Conservation (phyloP, 352 stramenopile genomes). For the Phytophthora kernoviae region DNA sequence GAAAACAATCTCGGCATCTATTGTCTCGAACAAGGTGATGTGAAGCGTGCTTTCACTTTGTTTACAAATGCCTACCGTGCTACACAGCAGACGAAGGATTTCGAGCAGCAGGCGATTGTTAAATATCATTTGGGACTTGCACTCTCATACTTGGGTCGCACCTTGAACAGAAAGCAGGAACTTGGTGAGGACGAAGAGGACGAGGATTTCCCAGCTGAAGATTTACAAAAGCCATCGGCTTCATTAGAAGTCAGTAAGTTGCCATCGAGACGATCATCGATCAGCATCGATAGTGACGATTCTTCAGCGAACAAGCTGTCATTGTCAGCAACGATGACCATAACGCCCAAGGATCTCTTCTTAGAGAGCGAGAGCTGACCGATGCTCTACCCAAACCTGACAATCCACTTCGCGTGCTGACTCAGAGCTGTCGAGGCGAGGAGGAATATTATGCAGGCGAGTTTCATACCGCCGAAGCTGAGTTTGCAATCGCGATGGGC, state of each 20-base stretch:
- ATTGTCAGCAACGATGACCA: neutral
- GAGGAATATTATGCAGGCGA: conserved; percentile 46
- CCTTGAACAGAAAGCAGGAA: conserved; percentile 18
- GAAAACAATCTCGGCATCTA: conserved; percentile 50
- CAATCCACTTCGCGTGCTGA: conserved; percentile 23
- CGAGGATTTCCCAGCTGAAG: conserved; percentile 3
- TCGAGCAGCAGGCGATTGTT: conserved; percentile 37
- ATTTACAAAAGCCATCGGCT: neutral
- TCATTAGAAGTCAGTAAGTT: neutral
- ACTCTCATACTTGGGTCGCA: conserved; percentile 34
- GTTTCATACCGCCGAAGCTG: conserved; percentile 43
- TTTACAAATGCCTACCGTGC: conserved; percentile 45
- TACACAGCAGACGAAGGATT: conserved; percentile 28
- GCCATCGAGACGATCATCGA: neutral
- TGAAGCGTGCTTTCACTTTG: conserved; percentile 30
- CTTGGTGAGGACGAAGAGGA: conserved; percentile 27
- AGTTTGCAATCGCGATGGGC: conserved; percentile 43
- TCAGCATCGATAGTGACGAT: neutral
- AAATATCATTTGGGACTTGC: conserved; percentile 54
- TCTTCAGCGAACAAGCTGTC: neutral
- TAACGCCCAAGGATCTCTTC: conserved; percentile 41
- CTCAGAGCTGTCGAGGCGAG: conserved; percentile 41
- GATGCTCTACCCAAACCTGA: conserved; percentile 24
- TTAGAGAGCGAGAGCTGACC: conserved; percentile 30
- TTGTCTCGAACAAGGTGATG: conserved; percentile 34